phyloP scores from a whole-genome alignment of 164 flowering plant species.

The Tinospora cordifolia region DNA sequence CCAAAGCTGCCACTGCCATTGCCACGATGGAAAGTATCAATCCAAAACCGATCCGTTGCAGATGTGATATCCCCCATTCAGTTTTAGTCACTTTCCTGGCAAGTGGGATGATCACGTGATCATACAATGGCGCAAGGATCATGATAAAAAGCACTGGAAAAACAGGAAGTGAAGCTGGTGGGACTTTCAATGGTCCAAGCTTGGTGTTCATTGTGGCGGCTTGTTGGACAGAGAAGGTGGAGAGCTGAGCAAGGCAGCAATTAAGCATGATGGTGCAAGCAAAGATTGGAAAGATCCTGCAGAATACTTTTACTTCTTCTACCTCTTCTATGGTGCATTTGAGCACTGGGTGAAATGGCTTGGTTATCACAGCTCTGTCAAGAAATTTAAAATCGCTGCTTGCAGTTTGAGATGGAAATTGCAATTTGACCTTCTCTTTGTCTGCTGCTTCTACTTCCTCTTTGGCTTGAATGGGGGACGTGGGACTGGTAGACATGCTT shows the following conservation, averaged over 20 bases:
- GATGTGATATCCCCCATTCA: slow-evolving; percentile 70
- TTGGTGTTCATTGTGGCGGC: slow-evolving; percentile 90
- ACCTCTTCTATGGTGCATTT: slow-evolving; percentile 50
- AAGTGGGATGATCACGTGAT: slow-evolving; percentile 59
- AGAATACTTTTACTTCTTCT: slow-evolving; percentile 70
- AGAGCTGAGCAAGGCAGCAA: slow-evolving; percentile 92
- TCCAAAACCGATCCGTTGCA: slow-evolving; percentile 77
- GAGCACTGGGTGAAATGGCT: slow-evolving; percentile 28
- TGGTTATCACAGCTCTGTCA: slow-evolving; percentile 36
- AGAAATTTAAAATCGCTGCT: slow-evolving; percentile 41
- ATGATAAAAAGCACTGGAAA: slow-evolving; percentile 85
- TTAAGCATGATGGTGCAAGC: slow-evolving; percentile 77
- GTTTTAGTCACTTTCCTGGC: slow-evolving; percentile 53
- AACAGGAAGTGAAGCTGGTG: slow-evolving; percentile 87
- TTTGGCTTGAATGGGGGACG: slow-evolving; percentile 13
- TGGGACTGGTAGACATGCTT: slow-evolving; percentile 36
- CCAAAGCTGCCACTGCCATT: slow-evolving; percentile 81
- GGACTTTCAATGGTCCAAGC: slow-evolving; percentile 53
- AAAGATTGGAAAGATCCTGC: slow-evolving; percentile 62
- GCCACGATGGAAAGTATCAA: slow-evolving; percentile 64
- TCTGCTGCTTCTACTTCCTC: slow-evolving; percentile 12
- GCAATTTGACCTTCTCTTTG: slow-evolving; percentile 11
- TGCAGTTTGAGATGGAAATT: slow-evolving; percentile 12
- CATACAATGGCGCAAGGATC: slow-evolving; percentile 68
- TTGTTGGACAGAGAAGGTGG: slow-evolving; percentile 91